Percentiles rank a stretch among this genome's conserved stretches.
Conservation (phyloP, 1,139 yeast genomes). For the Petasospora fabianii region DNA sequence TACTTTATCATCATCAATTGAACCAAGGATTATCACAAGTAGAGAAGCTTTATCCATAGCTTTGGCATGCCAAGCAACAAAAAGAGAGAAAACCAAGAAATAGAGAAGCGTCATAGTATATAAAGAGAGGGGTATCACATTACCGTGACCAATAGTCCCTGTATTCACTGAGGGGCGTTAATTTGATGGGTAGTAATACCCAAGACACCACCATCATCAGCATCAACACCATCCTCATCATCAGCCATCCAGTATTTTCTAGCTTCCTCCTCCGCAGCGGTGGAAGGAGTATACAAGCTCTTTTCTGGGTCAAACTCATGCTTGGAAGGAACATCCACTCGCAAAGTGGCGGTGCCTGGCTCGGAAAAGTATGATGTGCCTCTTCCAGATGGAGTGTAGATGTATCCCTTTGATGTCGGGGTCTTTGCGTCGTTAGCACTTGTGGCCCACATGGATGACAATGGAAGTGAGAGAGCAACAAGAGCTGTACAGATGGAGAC, state of each 20-base stretch:
- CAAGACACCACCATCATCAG: conserved; percentile 20
- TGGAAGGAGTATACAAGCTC: conserved; percentile 28
- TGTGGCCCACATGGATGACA: conserved; percentile 85
- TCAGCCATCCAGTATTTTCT: conserved; percentile 30
- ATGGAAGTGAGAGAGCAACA: conserved; percentile 67
- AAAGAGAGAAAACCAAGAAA: no score
- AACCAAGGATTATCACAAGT: no score
- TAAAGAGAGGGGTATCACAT: no score
- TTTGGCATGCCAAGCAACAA: no score
- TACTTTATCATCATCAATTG: no score
- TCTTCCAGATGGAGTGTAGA: conserved; percentile 18
- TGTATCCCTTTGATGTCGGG: conserved; percentile 29
- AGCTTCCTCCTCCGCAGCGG: conserved; percentile 32
- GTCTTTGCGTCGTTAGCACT: conserved; percentile 45
- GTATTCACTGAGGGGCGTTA: conserved; percentile 5
- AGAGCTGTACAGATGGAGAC: conserved; percentile 41
- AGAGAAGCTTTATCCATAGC: no score
- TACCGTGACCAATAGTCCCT: no score
- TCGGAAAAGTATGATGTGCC: conserved; percentile 19
- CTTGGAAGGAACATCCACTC: conserved; percentile 2
- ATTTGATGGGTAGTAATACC: conserved; percentile 23
- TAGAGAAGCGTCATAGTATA: no score
- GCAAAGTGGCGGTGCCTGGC: conserved; percentile 15
- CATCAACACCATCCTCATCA: conserved; percentile 16
- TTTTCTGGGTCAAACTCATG: conserved; percentile 10